Conservation (phyloP, 768 basidiomycete genomes). For the Suillus subalutaceus region DNA sequence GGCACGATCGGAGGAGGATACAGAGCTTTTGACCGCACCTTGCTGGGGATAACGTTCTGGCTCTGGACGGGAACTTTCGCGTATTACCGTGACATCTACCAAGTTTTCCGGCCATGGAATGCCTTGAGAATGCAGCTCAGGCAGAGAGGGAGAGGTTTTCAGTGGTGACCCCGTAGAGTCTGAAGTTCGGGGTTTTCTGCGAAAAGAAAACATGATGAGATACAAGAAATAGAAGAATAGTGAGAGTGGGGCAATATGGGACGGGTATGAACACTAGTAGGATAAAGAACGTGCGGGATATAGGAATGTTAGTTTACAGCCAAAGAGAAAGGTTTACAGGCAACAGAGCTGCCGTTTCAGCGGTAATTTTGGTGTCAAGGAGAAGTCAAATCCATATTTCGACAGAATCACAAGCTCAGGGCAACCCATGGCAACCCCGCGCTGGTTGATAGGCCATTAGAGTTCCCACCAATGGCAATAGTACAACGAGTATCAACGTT, state of each 20-base stretch:
- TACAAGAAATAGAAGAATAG: conserved; percentile 25
- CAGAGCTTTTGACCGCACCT: conserved; percentile 75
- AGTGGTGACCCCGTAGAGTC: conserved; percentile 47
- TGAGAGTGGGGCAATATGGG: conserved; percentile 14
- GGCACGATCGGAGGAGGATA: conserved; percentile 51
- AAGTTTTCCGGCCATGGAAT: conserved; percentile 87
- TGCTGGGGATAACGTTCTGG: conserved; percentile 44
- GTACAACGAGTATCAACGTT: background rate
- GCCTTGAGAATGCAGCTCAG: conserved; percentile 72
- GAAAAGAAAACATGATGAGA: conserved; percentile 69
- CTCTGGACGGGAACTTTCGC: conserved; percentile 41
- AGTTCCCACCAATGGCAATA: background rate
- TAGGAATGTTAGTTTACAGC: conserved; percentile 11
- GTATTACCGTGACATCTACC: conserved; percentile 70
- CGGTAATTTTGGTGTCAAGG: conserved; percentile 24
- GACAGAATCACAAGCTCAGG: conserved; percentile 2
- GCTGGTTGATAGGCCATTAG: background rate
- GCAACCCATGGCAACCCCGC: background rate
- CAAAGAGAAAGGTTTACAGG: conserved; percentile 21
- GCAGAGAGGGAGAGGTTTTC: conserved; percentile 79
- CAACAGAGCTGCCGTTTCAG: background rate
- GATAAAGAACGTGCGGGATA: conserved; percentile 26
- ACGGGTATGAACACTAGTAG: conserved; percentile 16
- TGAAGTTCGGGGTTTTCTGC: conserved; percentile 60
- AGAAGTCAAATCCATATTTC: conserved; percentile 8